Percentiles rank a stretch among this genome's conserved stretches.
These are phyloP conservation scores for Neurospora sp. DNA, from an alignment of 495 filamentous ascomycete species.

Conservation along the genomic window DNA sequence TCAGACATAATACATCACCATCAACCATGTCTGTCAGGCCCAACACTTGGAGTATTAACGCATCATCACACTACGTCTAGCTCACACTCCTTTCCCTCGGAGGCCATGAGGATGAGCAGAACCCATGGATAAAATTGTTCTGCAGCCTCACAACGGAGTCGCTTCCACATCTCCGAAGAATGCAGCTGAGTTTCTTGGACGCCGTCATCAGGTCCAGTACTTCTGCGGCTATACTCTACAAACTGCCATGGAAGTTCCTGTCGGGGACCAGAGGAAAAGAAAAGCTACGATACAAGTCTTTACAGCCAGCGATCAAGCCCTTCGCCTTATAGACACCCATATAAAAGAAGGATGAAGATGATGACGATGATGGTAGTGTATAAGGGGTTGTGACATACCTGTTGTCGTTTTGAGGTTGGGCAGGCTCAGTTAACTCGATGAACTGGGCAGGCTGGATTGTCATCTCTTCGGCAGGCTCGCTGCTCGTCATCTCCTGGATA, in stretches of 20 bases:
- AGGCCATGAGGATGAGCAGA: background rate
- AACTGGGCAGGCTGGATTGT: too few species aligned
- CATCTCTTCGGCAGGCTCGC: too few species aligned
- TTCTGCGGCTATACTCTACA: background rate
- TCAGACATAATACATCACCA: background rate
- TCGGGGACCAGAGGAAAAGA: background rate
- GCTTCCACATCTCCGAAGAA: background rate
- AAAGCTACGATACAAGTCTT: background rate
- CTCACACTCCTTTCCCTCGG: background rate
- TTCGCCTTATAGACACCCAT: background rate
- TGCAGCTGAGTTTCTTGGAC: background rate
- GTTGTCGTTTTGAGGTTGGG: too few species aligned
- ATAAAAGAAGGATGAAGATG: too few species aligned
- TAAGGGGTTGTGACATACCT: too few species aligned
- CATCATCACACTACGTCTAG: background rate
- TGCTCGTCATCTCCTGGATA: too few species aligned
- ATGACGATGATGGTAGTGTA: too few species aligned
- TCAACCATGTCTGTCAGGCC: background rate
- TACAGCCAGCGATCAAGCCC: background rate
- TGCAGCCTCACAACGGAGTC: background rate
- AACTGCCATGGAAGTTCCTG: background rate
- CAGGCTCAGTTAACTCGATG: too few species aligned
- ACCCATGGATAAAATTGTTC: background rate
- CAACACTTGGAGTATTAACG: too few species aligned
- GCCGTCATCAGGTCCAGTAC: background rate